Conservation (phyloP, 1,284 basidiomycete species). For the Bondarzewia mesenterica region DNA sequence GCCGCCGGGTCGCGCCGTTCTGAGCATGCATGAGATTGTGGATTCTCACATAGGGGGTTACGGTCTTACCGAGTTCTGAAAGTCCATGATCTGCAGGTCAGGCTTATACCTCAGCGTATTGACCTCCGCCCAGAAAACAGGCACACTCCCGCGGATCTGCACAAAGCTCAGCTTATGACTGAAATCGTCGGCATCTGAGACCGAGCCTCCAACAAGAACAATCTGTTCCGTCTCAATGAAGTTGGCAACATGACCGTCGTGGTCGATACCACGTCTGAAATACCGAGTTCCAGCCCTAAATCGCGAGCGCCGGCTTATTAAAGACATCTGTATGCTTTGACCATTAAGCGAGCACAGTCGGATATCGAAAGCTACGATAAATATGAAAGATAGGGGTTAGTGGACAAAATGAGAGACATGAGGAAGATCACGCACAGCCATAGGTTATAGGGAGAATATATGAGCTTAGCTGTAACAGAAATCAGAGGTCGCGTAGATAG, state of each 20-base stretch:
- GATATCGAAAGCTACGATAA: constrained; percentile 73
- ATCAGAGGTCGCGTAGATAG: constrained; percentile 5
- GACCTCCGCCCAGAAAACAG: constrained; percentile 95
- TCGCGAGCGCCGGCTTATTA: constrained; percentile 90
- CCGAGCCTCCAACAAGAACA: constrained; percentile 60
- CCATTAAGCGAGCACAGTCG: constrained; percentile 74
- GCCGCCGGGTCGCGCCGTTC: constrained; percentile 66
- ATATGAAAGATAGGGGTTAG: constrained; percentile 8
- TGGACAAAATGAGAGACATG: constrained; percentile 6
- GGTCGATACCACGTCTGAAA: constrained; percentile 91
- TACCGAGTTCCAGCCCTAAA: constrained; percentile 95
- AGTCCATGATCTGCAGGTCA: constrained; percentile 93
- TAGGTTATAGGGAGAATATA: constrained; percentile 92
- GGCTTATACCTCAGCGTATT: constrained; percentile 97
- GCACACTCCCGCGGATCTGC: constrained; percentile 91
- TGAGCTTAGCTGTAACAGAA: constrained; percentile 52
- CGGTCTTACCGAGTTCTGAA: constrained; percentile 66
- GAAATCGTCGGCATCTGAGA: constrained; percentile 42
- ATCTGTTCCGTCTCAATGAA: constrained; percentile 96
- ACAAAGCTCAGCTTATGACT: constrained; percentile 74
- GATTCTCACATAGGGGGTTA: constrained; percentile 8
- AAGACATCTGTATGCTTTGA: constrained; percentile 75
- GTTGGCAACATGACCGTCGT: constrained; percentile 78
- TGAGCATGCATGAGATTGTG: constrained; percentile 21
- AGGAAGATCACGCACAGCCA: constrained; percentile 58